Base-by-base conservation (phyloP, 352 stramenopile genomes). In the Achlya hypogyna region DNA sequence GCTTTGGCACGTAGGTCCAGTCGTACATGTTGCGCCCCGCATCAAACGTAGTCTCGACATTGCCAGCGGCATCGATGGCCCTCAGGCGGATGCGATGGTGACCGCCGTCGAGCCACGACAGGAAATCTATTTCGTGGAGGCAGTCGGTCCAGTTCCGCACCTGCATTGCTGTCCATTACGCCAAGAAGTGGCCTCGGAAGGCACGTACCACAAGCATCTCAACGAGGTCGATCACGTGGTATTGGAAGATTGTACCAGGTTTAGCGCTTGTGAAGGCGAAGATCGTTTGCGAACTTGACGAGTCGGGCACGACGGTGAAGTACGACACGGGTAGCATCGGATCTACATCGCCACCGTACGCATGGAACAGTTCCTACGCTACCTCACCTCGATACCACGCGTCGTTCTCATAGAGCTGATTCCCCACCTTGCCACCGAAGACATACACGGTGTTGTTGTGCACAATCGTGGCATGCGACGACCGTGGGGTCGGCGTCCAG, bases 241-340 rank as follows among this genome's bases (percentile, higher is more conserved):
- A 97, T 73, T 98, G 87, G 68, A 97, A 98, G 31, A 96, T 81
- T 51, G 84, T 89, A 31, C 86, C 88, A 0, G 78, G 71, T 45
- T 98, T 86, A 64, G 97, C 89, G 62, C 84, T 91, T 38, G 84
- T 77, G 42, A 98, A 98, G 6, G 70, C 75, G 63, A 98, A 98
- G 23, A 77, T 69, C 14, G 78, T 96, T 34, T 89, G 75, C 12
- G 82, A 84, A 27, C 78, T 83, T 32, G 67, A 71, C 31, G 74
- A 89, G 1, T 69, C 58, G 14, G 82, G 82, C 27, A 75, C 65
- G 32, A 75, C 56, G 18, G 76, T 84, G 47, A 91, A 79, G 49
- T 82, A 74, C 4, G 82, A 78, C 23, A 74, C 75, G 0, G 82
- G 82, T n/a, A 69, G 73, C 35, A 71, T 70, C 51, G 73, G 65